Percentiles rank a stretch among this genome's conserved stretches.
Conservation (phyloP, 768 basidiomycete species). For the Leccinum rimulosum region DNA sequence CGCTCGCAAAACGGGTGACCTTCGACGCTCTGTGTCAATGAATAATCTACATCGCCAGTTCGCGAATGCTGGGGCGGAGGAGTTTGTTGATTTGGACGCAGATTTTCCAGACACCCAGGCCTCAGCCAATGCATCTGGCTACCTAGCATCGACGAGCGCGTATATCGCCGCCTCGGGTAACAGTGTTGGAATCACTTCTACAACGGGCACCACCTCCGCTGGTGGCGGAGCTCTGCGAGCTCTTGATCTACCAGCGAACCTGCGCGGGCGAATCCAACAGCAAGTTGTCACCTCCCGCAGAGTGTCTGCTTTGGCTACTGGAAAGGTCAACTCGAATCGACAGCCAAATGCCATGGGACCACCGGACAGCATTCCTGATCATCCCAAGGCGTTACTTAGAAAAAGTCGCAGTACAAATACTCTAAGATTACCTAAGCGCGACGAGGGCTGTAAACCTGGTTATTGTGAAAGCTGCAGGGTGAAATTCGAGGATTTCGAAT, state of each 20-base stretch:
- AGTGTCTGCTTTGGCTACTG: constrained; percentile 31
- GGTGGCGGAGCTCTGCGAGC: constrained; percentile 45
- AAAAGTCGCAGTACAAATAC: constrained; percentile 85
- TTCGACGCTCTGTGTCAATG: constrained; percentile 75
- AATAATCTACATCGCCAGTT: constrained; percentile 65
- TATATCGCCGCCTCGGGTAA: constrained; percentile 95
- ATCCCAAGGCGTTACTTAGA: constrained; percentile 47
- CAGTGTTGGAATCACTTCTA: constrained; percentile 89
- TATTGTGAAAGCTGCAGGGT: constrained; percentile 96
- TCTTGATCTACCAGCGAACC: constrained; percentile 48
- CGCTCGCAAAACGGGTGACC: constrained; percentile 44
- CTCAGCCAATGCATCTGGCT: constrained; percentile 70
- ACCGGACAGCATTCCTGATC: constrained; percentile 55
- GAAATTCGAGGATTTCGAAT: constrained; percentile 85
- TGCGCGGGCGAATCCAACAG: constrained; percentile 57
- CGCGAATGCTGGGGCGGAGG: constrained; percentile 39
- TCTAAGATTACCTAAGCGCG: constrained; percentile 68
- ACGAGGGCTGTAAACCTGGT: constrained; percentile 88
- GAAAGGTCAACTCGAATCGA: constrained; percentile 27
- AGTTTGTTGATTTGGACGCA: constrained; percentile 41
- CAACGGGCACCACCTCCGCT: constrained; percentile 80
- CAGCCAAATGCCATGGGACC: constrained; percentile 59
- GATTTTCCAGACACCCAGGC: constrained; percentile 39
- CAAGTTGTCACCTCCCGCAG: constrained; percentile 69
- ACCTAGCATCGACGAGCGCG: constrained; percentile 53